Percentiles rank a stretch among this genome's conserved stretches.
Evolutionary conservation across 1,284 basidiomycete genomes (phyloP).

Genomic region (Meira miltonrushii): DNA sequence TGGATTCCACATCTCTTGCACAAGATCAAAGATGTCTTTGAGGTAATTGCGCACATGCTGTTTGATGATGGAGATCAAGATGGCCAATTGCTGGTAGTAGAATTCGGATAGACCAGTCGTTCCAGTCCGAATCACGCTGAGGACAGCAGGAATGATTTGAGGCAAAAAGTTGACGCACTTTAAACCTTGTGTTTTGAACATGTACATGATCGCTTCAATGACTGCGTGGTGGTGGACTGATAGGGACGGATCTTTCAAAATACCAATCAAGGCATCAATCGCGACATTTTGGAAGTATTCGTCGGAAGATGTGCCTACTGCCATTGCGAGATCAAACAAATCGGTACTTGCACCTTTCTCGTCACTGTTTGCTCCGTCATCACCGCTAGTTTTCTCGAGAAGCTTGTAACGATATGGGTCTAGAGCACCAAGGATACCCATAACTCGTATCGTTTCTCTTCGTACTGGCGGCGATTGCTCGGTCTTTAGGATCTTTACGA

Average conservation of each 20-base stretch:
- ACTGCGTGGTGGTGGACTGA: conserved; percentile 67
- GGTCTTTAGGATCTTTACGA: conserved; percentile 79
- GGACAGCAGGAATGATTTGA: conserved; percentile 93
- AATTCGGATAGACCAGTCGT: conserved; percentile 77
- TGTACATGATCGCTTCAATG: conserved; percentile 98
- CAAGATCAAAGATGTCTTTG: conserved; percentile 48
- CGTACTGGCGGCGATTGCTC: conserved; percentile 67
- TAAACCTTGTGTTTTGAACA: conserved; percentile 95
- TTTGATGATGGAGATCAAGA: conserved; percentile 93
- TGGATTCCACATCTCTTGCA: conserved; percentile 51
- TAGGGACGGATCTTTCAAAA: conserved; percentile 64
- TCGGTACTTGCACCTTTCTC: conserved; percentile 58
- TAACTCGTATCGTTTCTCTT: conserved; percentile 82
- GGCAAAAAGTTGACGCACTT: conserved; percentile 94
- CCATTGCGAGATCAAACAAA: conserved; percentile 59
- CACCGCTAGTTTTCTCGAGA: conserved; percentile 64
- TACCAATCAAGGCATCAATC: conserved; percentile 79
- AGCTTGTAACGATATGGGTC: conserved; percentile 87
- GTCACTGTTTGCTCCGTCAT: conserved; percentile 61
- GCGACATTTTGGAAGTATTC: conserved; percentile 98
- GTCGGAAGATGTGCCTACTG: conserved; percentile 58
- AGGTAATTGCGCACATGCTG: conserved; percentile 81
- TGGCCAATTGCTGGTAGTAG: conserved; percentile 91
- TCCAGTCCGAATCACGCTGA: conserved; percentile 77
- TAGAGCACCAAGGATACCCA: conserved; percentile 93